A percentile compares a stretch with the other conserved stretches of the same genome.
Conservation (phyloP, 306 rosid species). For the Cucurbita ficifolia region DNA sequence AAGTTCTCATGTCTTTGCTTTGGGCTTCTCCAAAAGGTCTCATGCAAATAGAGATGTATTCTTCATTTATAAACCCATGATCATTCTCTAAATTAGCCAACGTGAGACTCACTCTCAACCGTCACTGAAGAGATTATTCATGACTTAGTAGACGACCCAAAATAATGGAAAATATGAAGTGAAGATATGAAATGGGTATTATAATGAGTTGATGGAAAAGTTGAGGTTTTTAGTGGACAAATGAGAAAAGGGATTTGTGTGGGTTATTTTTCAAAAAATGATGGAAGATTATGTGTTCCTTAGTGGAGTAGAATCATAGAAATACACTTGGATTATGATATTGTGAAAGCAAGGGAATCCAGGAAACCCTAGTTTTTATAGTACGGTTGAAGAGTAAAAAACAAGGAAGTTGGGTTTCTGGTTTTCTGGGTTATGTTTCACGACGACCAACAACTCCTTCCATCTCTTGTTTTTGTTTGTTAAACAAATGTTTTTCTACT, state of each 20-base stretch:
- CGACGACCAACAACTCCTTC: neutral
- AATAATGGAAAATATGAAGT: neutral
- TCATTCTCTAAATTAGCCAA: too few relatives aligned
- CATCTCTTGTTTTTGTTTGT: neutral
- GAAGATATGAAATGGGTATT: neutral
- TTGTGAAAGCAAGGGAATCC: neutral
- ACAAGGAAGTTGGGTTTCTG: neutral
- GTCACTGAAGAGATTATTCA: too few relatives aligned
- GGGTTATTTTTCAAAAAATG: constrained; percentile 11
- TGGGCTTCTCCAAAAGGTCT: too few relatives aligned
- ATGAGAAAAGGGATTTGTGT: constrained; percentile 36
- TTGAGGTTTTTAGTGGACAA: constrained; percentile 38
- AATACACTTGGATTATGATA: neutral
- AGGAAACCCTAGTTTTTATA: neutral
- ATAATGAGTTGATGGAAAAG: constrained; percentile 18
- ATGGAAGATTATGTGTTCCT: constrained; percentile 41
- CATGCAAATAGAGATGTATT: too few relatives aligned
- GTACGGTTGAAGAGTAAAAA: neutral
- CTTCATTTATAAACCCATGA: too few relatives aligned
- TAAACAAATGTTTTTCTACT: neutral
- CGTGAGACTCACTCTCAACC: too few relatives aligned
- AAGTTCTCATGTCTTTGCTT: too few relatives aligned
- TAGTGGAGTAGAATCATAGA: constrained; percentile 20
- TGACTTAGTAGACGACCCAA: too few relatives aligned
- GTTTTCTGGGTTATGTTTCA: neutral